A percentile compares a stretch with the other conserved stretches of the same genome.
These are phyloP conservation scores for Apiosordaria backusii DNA, from an alignment of 495 filamentous ascomycete species.

Conservation along the genomic window DNA sequence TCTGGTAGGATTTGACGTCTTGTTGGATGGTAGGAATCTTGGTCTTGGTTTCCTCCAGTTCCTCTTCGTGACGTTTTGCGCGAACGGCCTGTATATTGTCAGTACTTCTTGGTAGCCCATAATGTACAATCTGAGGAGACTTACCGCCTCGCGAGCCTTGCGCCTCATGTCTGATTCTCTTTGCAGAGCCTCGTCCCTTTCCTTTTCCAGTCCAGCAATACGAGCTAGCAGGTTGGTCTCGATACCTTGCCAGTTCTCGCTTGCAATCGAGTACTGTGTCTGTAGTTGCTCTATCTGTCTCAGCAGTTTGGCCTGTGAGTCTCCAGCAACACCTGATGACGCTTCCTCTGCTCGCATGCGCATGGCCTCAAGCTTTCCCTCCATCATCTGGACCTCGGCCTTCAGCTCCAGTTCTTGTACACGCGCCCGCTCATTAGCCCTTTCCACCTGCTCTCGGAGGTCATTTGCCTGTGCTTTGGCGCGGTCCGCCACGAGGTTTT, in stretches of 20 bases:
- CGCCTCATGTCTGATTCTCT: conserved; percentile 80
- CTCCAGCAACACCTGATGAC: conserved; percentile 73
- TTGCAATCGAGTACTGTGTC: conserved; percentile 89
- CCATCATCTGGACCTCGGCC: conserved; percentile 75
- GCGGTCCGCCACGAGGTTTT: conserved; percentile 66
- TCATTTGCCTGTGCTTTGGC: conserved; percentile 65
- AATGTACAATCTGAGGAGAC: conserved; percentile 24
- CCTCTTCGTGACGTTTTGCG: conserved; percentile 73
- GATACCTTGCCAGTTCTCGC: conserved; percentile 96
- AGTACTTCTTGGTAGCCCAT: conserved; percentile 25
- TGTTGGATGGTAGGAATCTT: conserved; percentile 58
- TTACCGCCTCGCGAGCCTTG: conserved; percentile 81
- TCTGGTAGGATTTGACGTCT: conserved; percentile 53
- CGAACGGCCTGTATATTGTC: conserved; percentile 58
- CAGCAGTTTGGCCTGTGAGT: conserved; percentile 84
- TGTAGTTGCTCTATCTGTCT: conserved; percentile 95
- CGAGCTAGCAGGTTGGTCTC: conserved; percentile 76
- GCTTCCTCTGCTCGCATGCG: conserved; percentile 85
- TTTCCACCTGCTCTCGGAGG: conserved; percentile 65
- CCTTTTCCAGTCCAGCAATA: conserved; percentile 74
- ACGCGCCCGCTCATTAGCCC: conserved; percentile 68
- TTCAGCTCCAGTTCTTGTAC: conserved; percentile 75
- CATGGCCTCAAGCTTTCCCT: conserved; percentile 86
- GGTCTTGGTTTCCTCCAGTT: conserved; percentile 68
- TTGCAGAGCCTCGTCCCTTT: conserved; percentile 79